Evolutionary conservation across 805 yeast species (phyloP).

Genomic region (Teunomyces barrocoloradensis): DNA sequence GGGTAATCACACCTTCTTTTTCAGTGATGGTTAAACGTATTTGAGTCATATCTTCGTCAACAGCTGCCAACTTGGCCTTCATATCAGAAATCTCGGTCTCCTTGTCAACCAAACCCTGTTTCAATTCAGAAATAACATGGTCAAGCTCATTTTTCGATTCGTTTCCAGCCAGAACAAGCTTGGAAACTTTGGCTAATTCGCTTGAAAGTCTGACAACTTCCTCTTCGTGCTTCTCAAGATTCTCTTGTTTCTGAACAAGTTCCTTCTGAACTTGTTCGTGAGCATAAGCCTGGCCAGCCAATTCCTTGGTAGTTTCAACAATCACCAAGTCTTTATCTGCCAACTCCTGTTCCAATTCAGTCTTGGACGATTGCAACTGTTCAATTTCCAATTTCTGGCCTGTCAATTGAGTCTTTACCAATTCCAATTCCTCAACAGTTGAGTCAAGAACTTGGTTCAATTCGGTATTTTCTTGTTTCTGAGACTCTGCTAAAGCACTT

Average conservation of each 20-base stretch:
- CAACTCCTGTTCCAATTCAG: constrained; percentile 6
- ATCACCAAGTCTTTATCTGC: constrained; percentile 10
- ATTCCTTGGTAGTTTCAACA: constrained; percentile 9
- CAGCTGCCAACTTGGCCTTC: not conserved
- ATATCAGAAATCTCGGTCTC: constrained; percentile 3
- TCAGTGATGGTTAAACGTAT: not conserved
- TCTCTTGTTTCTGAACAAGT: not conserved
- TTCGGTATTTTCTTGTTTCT: constrained; percentile 9
- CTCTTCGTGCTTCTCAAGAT: not conserved
- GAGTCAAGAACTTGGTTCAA: constrained; percentile 1
- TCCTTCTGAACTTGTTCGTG: not conserved
- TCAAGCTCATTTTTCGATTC: not conserved
- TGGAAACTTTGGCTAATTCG: not conserved
- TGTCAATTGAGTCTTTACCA: constrained; percentile 4
- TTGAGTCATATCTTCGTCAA: not conserved
- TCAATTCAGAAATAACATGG: constrained; percentile 4
- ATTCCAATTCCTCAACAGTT: constrained; percentile 8
- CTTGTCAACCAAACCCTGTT: constrained; percentile 5
- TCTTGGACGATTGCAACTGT: not conserved
- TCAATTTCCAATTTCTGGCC: constrained; percentile 8
- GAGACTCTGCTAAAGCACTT: not conserved
- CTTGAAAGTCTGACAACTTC: not conserved
- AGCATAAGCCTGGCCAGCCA: not conserved
- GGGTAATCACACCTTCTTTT: not conserved
- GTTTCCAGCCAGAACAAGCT: not conserved